Conservation (phyloP, 225 moss, liverwort and hornwort genomes). For the Neckera pumila region DNA sequence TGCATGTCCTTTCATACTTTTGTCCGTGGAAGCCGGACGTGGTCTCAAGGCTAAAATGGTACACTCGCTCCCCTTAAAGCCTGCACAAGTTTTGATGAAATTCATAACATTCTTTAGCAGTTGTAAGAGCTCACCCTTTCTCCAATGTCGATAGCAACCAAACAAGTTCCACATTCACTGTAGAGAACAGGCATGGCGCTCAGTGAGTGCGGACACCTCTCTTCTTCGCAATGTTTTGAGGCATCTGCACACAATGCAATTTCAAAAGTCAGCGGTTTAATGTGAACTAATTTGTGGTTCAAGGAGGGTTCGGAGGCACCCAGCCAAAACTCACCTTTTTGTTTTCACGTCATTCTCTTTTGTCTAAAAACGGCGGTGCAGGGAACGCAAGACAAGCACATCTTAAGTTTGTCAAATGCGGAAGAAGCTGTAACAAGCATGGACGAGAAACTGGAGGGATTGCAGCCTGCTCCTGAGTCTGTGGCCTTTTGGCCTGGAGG, state of each 20-base stretch:
- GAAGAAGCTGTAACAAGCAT: not conserved
- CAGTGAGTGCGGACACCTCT: not conserved
- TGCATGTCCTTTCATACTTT: no score
- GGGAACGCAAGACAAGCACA: slow-evolving; percentile 21
- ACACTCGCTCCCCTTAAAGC: not conserved
- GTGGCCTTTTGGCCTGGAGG: slow-evolving; percentile 15
- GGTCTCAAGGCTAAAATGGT: slow-evolving; percentile 11
- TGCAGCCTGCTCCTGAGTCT: not conserved
- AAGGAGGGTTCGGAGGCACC: not conserved
- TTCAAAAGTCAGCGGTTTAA: no score
- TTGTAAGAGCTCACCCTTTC: not conserved
- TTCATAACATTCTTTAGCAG: not conserved
- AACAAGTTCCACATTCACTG: not conserved
- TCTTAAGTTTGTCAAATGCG: not conserved
- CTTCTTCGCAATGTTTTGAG: not conserved
- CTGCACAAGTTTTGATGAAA: not conserved
- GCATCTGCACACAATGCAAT: not conserved
- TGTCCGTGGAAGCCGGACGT: no score
- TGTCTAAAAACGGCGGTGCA: not conserved
- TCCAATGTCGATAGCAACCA: not conserved
- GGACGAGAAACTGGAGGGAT: slow-evolving; percentile 13
- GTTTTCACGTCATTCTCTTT: not conserved
- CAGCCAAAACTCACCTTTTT: not conserved
- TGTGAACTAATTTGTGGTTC: not conserved
- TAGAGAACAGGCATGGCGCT: not conserved